Base-by-base conservation (phyloP, 257 asterid species). In the Anisodus acutangulus region DNA sequence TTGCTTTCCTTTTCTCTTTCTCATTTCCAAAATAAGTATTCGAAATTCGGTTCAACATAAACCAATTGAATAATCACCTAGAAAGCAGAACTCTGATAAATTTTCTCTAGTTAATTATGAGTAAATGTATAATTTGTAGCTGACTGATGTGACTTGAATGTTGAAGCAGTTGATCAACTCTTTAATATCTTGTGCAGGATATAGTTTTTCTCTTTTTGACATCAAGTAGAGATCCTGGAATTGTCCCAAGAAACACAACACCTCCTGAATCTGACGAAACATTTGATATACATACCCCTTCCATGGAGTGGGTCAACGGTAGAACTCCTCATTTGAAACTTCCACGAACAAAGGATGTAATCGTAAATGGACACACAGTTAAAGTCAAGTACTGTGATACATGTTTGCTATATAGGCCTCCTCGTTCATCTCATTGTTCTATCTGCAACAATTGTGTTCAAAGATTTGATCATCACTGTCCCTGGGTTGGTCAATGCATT, bases 401-500 rank as follows among this genome's bases (percentile, higher is more conserved):
- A 0, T 95, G 98, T 84, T 86, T 92, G 86, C 98, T 95, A 82
- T 95, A 95, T 86, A 95, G 98, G 16, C 98, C 98, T 84, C 98
- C 98, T 8, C 96, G 98, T 45, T 97, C 97, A 19, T 95, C 98
- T 83, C 98, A 95, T 89, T 95, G 98, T 90, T 93, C 98, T 83
- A 94, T 95, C 83, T 95, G 98, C 92, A 95, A 95, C 92, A 95
- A 95, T 84, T 95, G 98, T 85, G 98, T 95, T 82, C 97, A 92
- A 89, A 91, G 87, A 89, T 92, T 93, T 57, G 98, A 95, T 92
- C 98, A 94, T 85, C 98, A 95, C 76, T 95, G 98, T 85, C 98
- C 98, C 53, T 95, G 98, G 98, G 93, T 95, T 83, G 98, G 98
- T 58, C 98, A 95, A 83, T 95, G 98, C 92, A 94, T 95, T 85